Base-by-base conservation (phyloP, 805 yeast genomes). In the Cyberlindnera saturnus region DNA sequence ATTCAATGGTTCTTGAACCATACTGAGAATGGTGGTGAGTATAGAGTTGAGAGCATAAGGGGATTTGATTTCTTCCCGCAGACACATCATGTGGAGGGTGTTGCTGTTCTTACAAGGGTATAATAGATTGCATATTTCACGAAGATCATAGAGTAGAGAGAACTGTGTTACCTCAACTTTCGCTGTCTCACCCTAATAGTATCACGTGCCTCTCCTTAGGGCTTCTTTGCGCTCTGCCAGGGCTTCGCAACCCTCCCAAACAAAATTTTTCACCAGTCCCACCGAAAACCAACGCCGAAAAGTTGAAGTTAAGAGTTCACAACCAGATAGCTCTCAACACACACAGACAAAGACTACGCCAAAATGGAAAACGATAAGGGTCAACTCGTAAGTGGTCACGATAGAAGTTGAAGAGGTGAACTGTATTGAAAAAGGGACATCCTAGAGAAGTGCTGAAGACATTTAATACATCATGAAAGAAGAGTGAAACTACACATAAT, bases 321-420 rank as follows among this genome's bases (percentile, higher is more conserved):
- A 34, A 38, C 26, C 28, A 33, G 33, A 19, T 31, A 14, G 14
- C 38, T 33, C 19, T 34, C 30, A 30, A 4, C 16, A 11, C 29
- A 33, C 28, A 42, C 42, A 36, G 19, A 41, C 41, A 41, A 41
- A 17, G 43, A 48, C 36, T 29, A 37, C 44, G 67, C 61, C 85
- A 88, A 75, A 69, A 91, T 91, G 99, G 98, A 91, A 85, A 91
- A 93, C 99, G 98, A 93, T 75, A 89, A 87, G 81, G 98, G 99
- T 76, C 95, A 89, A 82, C 83, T 89, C 78, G 97, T 88, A 86
- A 75, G 96, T 87, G 62, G 39, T 34, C 1, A 15, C 8, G 10
- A 15, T 7, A 8, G 33, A 14, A 14, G 15, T 7, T 6, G 16
- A 31, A 31, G 35, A 33, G 35, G n/a, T 23, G 28, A 23, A 9